These are phyloP conservation scores for Neoboletus subvelutipes DNA, from an alignment of 768 basidiomycete genomes.

Conservation along the genomic window DNA sequence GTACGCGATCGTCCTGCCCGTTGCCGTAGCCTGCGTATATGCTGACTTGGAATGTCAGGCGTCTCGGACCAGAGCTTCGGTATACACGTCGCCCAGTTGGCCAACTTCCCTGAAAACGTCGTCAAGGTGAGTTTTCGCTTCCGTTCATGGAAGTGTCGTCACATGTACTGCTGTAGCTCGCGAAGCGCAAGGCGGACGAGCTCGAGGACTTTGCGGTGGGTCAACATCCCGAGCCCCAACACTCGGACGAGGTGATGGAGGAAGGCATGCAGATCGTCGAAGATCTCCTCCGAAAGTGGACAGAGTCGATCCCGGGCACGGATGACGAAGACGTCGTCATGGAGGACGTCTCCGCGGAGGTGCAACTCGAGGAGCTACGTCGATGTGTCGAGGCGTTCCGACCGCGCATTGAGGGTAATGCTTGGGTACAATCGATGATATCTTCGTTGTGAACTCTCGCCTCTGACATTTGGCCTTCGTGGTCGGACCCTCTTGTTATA, in stretches of 20 bases:
- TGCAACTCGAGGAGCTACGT: slow-evolving; percentile 49
- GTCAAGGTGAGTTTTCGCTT: slow-evolving; percentile 57
- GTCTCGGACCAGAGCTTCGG: slow-evolving; percentile 97
- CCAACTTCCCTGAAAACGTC: slow-evolving; percentile 95
- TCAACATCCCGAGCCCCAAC: slow-evolving; percentile 39
- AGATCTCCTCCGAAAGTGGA: slow-evolving; percentile 73
- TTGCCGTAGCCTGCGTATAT: neutral
- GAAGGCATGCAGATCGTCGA: slow-evolving; percentile 82
- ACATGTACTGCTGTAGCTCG: slow-evolving; percentile 51
- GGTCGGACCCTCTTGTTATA: neutral
- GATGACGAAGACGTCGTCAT: slow-evolving; percentile 48
- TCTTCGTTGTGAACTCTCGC: slow-evolving; percentile 32
- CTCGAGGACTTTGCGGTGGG: slow-evolving; percentile 76
- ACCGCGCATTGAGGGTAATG: slow-evolving; percentile 70
- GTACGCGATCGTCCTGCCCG: slow-evolving; percentile 40
- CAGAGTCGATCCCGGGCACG: slow-evolving; percentile 34
- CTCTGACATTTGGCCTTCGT: neutral
- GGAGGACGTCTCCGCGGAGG: slow-evolving; percentile 43
- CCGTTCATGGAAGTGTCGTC: neutral
- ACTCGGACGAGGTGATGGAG: slow-evolving; percentile 62
- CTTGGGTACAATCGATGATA: slow-evolving; percentile 72
- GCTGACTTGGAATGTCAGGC: slow-evolving; percentile 42
- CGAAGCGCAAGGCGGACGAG: slow-evolving; percentile 90
- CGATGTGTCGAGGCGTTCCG: slow-evolving; percentile 63
- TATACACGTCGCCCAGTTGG: slow-evolving; percentile 96